Evolutionary conservation across 78 protist genomes (phyloP), one percentile per base, ranked within the genome.

Genomic region (Pigoraptor vietnamica): DNA sequence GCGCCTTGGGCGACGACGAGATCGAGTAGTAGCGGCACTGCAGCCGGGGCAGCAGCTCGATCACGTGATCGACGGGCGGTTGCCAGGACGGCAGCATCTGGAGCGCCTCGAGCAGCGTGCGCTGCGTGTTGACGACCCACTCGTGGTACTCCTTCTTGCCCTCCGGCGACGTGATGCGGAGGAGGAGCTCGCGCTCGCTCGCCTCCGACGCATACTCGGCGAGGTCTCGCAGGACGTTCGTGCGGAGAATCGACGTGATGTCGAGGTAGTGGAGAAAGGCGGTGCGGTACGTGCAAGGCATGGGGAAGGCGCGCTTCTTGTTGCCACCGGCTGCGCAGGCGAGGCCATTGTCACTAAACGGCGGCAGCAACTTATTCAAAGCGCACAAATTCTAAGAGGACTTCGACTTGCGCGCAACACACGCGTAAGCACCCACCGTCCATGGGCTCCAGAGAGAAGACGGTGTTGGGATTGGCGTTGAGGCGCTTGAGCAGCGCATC

Each of bases 1-100:
- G 83, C 87, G 23, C 25, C 86, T 82, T 82, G n/a, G 55, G 82
- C 32, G 97, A 93, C 0, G 98, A 97, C 19, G 98, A 95, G 92
- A 98, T 97, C 9, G 98, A 96, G 89, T 95, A 98, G 94, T 93
- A 97, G 79, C 99, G 95, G 40, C 97, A 96, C 35, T 96, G 96
- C 36, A 97, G 87, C 37, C 96, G 91, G 55, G 99, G 98, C 86
- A 94, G 34, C 35, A 94, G 86, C 92, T 97, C 99, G 34, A 96
- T 24, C 36, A 97, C 90, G 56, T 89, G 95, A 23, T 93, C 96
- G 23, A 95, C 55, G 29, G 97, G 97, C 24, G 95, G 94, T 48
- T 92, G 1, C 37, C 93, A 40, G 40, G 95, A 84, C 34, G 91
- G 90, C 88, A 95, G 93, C 67, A 35, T 81, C 25, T 38, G 29